Evolutionary conservation across 345 rosid species (phyloP), one percentile per base, ranked within the genome.

Genomic region (Citrus hindsii): DNA sequence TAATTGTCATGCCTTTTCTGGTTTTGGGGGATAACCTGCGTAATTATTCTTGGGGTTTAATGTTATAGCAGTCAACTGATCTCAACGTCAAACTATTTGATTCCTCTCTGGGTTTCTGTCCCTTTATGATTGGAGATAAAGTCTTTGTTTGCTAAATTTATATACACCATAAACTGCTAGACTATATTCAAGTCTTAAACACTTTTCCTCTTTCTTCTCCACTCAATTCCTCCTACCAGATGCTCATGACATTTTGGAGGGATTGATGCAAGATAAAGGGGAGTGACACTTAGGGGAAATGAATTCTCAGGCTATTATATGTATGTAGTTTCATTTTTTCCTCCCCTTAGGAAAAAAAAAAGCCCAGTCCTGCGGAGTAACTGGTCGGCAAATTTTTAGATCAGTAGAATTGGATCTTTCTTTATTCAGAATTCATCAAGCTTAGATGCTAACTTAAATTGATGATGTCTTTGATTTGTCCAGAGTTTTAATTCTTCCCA

Each of bases 31-130:
- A 46, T 46, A 13, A 46, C 51, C 18, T n/a, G 33, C 24, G 25
- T 42, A 69, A 25, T 24, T 69, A 25, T 48, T 21, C 18, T 73
- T 67, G 51, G 30, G 32, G 13, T 27, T 55, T 61, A 68, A 53
- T 61, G 18, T 76, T 77, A 27, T 60, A 70, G 78, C 67, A 51
- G 69, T 56, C 67, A 69, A 28, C 38, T 6, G 5, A 37, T 69
- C 6, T 21, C 67, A 30, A 2, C 0, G 9, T 79, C 16, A 38
- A 30, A 70, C 53, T 25, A 30, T 68, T 73, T 51, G 62, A 51
- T 59, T 53, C 64, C 53, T 72, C 14, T 65, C 19, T 53, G 56
- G 65, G 74, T 60, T 27, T 55, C 24, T 48, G 12, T 32, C 30
- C 55, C 72, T 51, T 68, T 69, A 8, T 69, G 25, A 63, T 51